Base-by-base conservation (phyloP, 345 rosid genomes). In the Balakata baccata region DNA sequence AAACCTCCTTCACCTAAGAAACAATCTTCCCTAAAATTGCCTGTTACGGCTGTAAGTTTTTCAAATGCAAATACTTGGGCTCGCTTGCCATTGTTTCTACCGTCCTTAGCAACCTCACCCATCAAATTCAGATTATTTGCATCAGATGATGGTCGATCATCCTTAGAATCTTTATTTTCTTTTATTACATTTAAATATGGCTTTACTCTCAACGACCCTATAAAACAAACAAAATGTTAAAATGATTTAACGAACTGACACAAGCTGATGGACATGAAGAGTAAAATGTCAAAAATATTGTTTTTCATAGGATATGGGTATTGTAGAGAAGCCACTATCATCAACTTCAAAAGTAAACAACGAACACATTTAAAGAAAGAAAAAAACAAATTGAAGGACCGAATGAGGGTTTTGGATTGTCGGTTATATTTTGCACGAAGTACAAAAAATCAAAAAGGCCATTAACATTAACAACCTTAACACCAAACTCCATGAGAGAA, bases 1-100 rank as follows among this genome's bases (percentile, higher is more conserved):
- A 93, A 93, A 43, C 98, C 98, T 22, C 98, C 98, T 87, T 87
- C 93, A 38, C 98, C 97, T 47, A 93, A 70, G 67, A 88, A 88
- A 84, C 89, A 89, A 81, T 84, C 87, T 1, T 81, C 64, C 72
- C 84, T 81, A 56, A 93, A 93, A 84, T 89, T 86, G 2, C 81
- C 85, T 0, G 97, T 91, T 18, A 93, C 95, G 18, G 71, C 72
- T 0, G 79, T 77, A 16, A 93, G 95, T 81, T 93, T 93, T 54
- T 77, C 74, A 63, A 88, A 87, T 25, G 89, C 81, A 75, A 89
- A 89, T 39, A 86, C 74, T 49, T 83, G 84, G 22, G 89, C 94
- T 45, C 72, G 77, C 75, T 74, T 68, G 29, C 73, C 75, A 29
- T 66, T 50, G 69, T 47, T 71, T 70, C 63, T 78, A 37, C 67